Percentiles rank a stretch among this genome's conserved stretches.
phyloP scores from a whole-genome alignment of 768 basidiomycete genomes.

The Polyporus arcularius region DNA sequence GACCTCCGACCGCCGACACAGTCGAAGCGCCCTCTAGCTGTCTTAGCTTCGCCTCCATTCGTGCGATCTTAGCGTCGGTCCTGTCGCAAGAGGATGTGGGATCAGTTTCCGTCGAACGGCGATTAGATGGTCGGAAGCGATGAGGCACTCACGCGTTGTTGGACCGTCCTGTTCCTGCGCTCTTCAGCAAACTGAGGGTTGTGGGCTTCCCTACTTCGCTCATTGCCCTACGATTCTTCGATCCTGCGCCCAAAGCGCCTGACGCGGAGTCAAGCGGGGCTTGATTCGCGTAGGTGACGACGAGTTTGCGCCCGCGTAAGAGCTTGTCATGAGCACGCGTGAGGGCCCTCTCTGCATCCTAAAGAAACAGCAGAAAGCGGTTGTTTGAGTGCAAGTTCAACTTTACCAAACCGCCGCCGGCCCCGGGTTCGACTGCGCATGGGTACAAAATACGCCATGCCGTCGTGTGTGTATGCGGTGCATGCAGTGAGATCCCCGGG shows the following conservation, averaged over 20 bases:
- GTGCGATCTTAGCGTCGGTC: slow-evolving; percentile 87
- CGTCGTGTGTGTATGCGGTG: slow-evolving; percentile 16
- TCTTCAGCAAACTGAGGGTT: slow-evolving; percentile 86
- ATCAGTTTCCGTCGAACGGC: neutral
- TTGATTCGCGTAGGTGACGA: slow-evolving; percentile 92
- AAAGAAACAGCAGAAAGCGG: slow-evolving; percentile 21
- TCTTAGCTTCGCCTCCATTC: slow-evolving; percentile 93
- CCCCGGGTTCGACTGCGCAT: slow-evolving; percentile 28
- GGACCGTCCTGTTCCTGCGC: slow-evolving; percentile 49
- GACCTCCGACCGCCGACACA: slow-evolving; percentile 3
- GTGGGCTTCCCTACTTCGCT: slow-evolving; percentile 74
- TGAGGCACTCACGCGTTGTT: slow-evolving; percentile 44
- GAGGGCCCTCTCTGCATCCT: slow-evolving; percentile 88
- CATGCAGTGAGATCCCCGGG: slow-evolving; percentile 44
- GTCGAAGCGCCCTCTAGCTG: slow-evolving; percentile 57
- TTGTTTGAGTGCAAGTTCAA: slow-evolving; percentile 2
- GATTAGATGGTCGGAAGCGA: neutral
- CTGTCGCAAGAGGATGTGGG: slow-evolving; percentile 38
- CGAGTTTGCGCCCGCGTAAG: slow-evolving; percentile 82
- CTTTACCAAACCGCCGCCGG: slow-evolving; percentile 4
- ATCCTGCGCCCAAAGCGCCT: slow-evolving; percentile 16
- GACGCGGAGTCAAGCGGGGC: slow-evolving; percentile 49
- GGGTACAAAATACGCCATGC: slow-evolving; percentile 14
- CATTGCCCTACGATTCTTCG: slow-evolving; percentile 41
- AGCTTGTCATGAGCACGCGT: slow-evolving; percentile 73